Base-by-base conservation (phyloP, 2,329 filamentous ascomycete species). In the Zelopaecilomyces penicillatus region DNA sequence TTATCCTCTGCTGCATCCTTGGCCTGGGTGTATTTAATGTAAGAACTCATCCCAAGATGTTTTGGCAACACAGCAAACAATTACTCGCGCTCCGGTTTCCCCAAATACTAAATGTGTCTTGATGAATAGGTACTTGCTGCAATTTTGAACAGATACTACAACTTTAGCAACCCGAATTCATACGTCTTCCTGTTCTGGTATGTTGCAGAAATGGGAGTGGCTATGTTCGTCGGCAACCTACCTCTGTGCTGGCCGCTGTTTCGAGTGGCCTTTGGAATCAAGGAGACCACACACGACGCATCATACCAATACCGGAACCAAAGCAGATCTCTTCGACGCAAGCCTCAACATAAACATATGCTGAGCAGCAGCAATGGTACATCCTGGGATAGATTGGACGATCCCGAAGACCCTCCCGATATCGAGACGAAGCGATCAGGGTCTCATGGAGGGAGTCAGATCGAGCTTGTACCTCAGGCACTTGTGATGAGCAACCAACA, bases 131-230 rank as follows among this genome's bases (percentile, higher is more conserved):
- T 82, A 41, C 61, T 82, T 10, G 73, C 74, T 12, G 75, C 77
- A 8, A 68, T 75, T 5, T 62, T 82, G 11, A 82, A 80, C 62
- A 79, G 80, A 48, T 76, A 78, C 54, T 80, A 79, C 61, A 78
- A 75, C 37, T 80, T 82, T 48, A 70, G 63, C 11, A 60, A 76
- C 19, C 74, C 74, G 1, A 80, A 77, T 55, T 74, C 73, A 3
- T 63, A 65, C 10, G 60, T 73, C 33, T 82, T 78, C 66, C 70
- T 78, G 0, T 73, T 73, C 51, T 82, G 78, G 77, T 79, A 80
- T 50, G 70, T 78, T 6, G 70, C 76, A 29, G 78, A 82, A 55
- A 70, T 72, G 9, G 75, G 72, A 37, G 78, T 78, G 0, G 75
- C 77, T 5, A 67, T 82, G 35, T 68, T 80, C 40, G 77, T 81